Evolutionary conservation across 805 yeast genomes (phyloP), one percentile per base, ranked within the genome.

Genomic region (Starmerella stigmatis): DNA sequence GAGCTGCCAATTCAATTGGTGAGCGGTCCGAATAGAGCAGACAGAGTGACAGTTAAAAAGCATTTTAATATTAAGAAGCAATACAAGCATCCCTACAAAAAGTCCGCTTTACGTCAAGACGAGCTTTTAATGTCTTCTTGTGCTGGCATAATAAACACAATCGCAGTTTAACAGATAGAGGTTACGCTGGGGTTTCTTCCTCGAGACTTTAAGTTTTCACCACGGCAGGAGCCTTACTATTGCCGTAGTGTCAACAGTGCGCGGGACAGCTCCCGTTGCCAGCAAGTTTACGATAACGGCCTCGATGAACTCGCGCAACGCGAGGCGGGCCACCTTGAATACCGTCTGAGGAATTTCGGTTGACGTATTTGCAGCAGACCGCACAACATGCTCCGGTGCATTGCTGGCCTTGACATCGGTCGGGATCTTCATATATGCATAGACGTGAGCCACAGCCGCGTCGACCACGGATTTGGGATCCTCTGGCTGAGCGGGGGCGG

Each of bases 271-370:
- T 15, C 49, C 49, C 7, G 30, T 41, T 5, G 46, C 46, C 28
- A 55, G 19, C 28, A 45, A 37, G 41, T 37, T 30, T 36, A 44
- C 50, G 7, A 50, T 25, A n/a, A 40, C 47, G 16, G 51, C 50
- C 40, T 55, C 57, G 22, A 43, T 50, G 32, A 48, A 43, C 46
- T 47, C 44, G n/a, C 57, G 52, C 41, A 55, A 38, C 15, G 51
- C 57, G 17, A 51, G 45, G 25, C 41, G 30, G 7, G 49, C 52
- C 2, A 29, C 34, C 12, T 34, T 39, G 19, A 26, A 9, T 16
- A 17, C 41, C 23, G 15, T 16, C 26, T 8, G 21, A 22, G 32
- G 31, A 22, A 25, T 11, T 26, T 19, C 28, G 12, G 9, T 20
- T 25, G 40, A 16, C 36, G 26, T 29, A 7, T 29, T 26, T 21